These are phyloP conservation scores for Penicillium sp. DNA, from an alignment of 2,329 filamentous ascomycete species.

Conservation along the genomic window DNA sequence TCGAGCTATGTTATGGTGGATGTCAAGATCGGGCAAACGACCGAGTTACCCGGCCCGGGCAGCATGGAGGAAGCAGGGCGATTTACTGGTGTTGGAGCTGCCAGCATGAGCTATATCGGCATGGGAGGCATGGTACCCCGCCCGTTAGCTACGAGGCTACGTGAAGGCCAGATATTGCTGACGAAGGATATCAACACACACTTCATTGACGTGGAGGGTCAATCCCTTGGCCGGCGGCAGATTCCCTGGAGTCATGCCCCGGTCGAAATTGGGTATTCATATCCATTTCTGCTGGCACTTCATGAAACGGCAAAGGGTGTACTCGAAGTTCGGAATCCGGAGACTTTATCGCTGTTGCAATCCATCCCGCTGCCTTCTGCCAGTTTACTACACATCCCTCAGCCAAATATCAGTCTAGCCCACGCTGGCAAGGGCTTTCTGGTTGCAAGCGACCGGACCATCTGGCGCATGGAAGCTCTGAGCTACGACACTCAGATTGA, in stretches of 20 bases:
- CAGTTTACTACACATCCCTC: conserved; percentile 82
- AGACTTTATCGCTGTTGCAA: conserved; percentile 86
- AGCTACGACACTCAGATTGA: conserved; percentile 89
- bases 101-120: conserved; percentile 95
- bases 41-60: conserved; percentile 76
- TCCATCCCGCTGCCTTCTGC: conserved; percentile 78
- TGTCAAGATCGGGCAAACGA: conserved; percentile 67
- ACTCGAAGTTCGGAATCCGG: conserved; percentile 87
- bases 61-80: conserved; percentile 68
- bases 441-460: conserved; percentile 81
- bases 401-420: conserved; percentile 87
- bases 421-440: conserved; percentile 96
- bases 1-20: conserved; percentile 88
- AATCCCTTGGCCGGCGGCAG: conserved; percentile 76
- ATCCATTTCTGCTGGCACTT: conserved; percentile 87
- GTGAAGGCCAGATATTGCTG: conserved; percentile 81
- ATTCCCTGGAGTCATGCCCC: conserved; percentile 90
- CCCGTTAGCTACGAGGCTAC: conserved; percentile 77
- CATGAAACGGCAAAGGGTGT: conserved; percentile 79
- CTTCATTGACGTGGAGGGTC: conserved; percentile 82
- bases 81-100: conserved; percentile 78
- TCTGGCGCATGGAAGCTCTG: conserved; percentile 94
- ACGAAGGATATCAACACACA: conserved; percentile 97
- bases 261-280: conserved; percentile 91
- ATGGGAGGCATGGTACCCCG: conserved; percentile 88